Conservation (phyloP, 2,329 filamentous ascomycete species). For the Talaromyces sp. region DNA sequence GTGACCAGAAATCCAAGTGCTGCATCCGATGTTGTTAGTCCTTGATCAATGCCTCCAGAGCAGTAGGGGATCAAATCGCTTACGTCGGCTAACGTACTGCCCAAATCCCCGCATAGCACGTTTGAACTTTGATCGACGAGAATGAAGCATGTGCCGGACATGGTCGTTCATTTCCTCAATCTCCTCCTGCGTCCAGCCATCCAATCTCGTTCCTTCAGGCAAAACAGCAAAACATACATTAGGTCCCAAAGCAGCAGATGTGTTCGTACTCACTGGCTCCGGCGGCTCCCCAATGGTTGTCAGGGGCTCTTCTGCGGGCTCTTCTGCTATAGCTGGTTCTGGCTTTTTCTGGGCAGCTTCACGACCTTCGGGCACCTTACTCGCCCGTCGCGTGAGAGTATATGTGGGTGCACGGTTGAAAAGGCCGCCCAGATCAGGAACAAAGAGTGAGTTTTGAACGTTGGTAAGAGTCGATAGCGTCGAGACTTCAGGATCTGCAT, state of each 20-base stretch:
- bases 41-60: background rate
- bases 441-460: constrained; percentile 82
- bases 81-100: constrained; percentile 68
- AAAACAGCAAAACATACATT: constrained; percentile 68
- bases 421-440: constrained; percentile 71
- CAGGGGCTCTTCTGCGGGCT: constrained; percentile 20
- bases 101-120: constrained; percentile 73
- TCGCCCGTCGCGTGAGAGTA: constrained; percentile 54
- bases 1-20: constrained; percentile 78
- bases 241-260: constrained; percentile 63
- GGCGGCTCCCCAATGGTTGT: constrained; percentile 12
- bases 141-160: constrained; percentile 83
- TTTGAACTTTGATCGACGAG: constrained; percentile 71
- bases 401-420: constrained; percentile 77
- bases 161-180: constrained; percentile 76
- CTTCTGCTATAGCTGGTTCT: constrained; percentile 16
- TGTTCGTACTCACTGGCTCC: constrained; percentile 49
- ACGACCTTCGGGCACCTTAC: constrained; percentile 28
- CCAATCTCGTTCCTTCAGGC: constrained; percentile 65
- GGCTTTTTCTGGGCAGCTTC: constrained; percentile 6
- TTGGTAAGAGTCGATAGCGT: constrained; percentile 81
- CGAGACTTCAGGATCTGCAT: constrained; percentile 69
- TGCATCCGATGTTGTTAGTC: constrained; percentile 24
- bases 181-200: constrained; percentile 70
- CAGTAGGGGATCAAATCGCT: constrained; percentile 26